Base-by-base conservation (phyloP, 352 stramenopile genomes). In the Pseudoperonospora humuli region DNA sequence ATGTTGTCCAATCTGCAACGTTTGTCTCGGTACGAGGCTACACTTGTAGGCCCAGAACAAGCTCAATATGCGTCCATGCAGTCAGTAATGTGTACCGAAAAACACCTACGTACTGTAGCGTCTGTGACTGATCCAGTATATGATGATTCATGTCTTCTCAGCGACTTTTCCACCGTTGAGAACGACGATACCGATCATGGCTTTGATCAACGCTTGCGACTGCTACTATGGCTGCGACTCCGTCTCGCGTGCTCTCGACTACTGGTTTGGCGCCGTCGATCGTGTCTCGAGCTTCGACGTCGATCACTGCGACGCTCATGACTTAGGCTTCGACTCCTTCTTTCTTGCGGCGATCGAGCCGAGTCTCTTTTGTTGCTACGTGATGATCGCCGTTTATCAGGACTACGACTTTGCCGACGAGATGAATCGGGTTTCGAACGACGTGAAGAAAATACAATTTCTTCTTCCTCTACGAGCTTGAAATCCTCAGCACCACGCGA, bases 391-490 rank as follows among this genome's bases (percentile, higher is more conserved):
- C n/a, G 29, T 38, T 28, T 45, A 2, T 67, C 54, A 17, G 41
- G 44, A 45, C 51, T 67, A 20, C 61, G 45, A 19, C 52, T 60
- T 32, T 26, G 57, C 11, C 23, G 42, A 1, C 42, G 42, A 27
- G 26, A 5, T 34, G 25, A 20, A 10, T 33, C 25, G 32, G 26
- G n/a, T 28, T 54, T 56, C n/a, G 32, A 45, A 25, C 41, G 42
- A 27, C 25, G 52, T 7, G 37, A 45, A 18, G 44, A 33, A 11
- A 27, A 37, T 7, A 17, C 31, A 21, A 20, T 28, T 50, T 67
- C 50, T 10, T 79, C 64, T 48, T 82, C 67, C 4, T 64, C 59
- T 6, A 84, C 61, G 0, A 84, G 53, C 35, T 78, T 70, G 17
- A 77, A 81, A 3, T 69, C 45, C 7, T 52, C 53, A 6, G 23